Percentiles rank a stretch among this genome's conserved stretches.
These are phyloP conservation scores for Thalassiosira exigua DNA, from an alignment of 352 stramenopile genomes.

Conservation along the genomic window DNA sequence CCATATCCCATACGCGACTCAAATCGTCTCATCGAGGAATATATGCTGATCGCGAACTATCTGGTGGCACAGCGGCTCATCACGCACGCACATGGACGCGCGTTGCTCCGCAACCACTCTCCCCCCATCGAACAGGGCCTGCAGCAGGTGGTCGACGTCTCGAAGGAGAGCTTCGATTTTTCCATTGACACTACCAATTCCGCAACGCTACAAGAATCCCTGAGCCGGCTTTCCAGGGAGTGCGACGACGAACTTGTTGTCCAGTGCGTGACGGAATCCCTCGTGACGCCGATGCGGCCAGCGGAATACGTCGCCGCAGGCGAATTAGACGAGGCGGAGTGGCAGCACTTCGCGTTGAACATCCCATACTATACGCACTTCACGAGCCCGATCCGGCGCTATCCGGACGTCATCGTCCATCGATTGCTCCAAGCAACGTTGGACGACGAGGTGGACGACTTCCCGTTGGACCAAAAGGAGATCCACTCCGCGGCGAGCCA, in stretches of 20 bases:
- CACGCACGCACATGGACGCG: conserved; percentile 86
- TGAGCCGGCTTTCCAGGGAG: conserved; percentile 85
- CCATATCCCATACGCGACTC: conserved; percentile 93
- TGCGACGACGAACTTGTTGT: conserved; percentile 87
- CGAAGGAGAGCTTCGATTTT: conserved; percentile 76
- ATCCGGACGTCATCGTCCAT: conserved; percentile 91
- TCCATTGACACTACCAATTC: conserved; percentile 88
- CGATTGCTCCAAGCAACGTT: conserved; percentile 84
- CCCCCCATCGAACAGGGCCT: conserved; percentile 83
- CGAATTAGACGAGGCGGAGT: conserved; percentile 83
- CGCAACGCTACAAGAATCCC: conserved; percentile 87
- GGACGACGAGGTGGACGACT: conserved; percentile 73
- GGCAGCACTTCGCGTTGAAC: conserved; percentile 95
- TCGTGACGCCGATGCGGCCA: conserved; percentile 94
- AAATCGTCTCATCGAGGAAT: conserved; percentile 96
- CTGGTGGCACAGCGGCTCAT: conserved; percentile 95
- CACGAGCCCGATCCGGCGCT: conserved; percentile 95
- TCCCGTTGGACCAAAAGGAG: conserved; percentile 57
- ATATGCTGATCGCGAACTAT: conserved; percentile 99
- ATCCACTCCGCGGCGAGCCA: conserved; percentile 64
- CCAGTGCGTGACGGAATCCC: conserved; percentile 90
- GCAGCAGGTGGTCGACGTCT: conserved; percentile 72
- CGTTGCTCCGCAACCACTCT: conserved; percentile 91
- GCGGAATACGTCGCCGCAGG: conserved; percentile 93
- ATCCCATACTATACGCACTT: conserved; percentile 99